Evolutionary conservation across 495 filamentous ascomycete genomes (phyloP).

Genomic region (Thozetella sp.): DNA sequence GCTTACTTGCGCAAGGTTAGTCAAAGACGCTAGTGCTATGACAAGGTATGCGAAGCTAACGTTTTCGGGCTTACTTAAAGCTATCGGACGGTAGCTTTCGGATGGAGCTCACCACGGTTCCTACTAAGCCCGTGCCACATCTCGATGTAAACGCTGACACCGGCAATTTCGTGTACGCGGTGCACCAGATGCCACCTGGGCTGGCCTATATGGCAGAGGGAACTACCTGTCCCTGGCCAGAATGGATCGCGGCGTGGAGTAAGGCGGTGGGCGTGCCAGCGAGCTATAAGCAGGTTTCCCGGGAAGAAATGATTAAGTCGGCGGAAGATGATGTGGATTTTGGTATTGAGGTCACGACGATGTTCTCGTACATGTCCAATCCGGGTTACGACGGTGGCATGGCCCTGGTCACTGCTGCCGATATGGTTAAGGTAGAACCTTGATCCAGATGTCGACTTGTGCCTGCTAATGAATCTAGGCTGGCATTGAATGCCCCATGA

Average conservation of each 20-base stretch:
- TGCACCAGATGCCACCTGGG: constrained; percentile 40
- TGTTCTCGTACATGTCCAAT: constrained; percentile 37
- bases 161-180: constrained; percentile 43
- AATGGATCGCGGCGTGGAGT: constrained; percentile 34
- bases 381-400: constrained; percentile 42
- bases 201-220: constrained; percentile 42
- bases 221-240: constrained; percentile 29
- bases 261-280: constrained; percentile 17
- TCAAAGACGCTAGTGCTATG: too few relatives aligned
- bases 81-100: constrained; percentile 29
- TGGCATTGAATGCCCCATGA: constrained; percentile 35
- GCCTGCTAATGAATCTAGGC: constrained; percentile 14
- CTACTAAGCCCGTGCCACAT: constrained; percentile 31
- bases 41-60: too few relatives aligned
- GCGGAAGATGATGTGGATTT: constrained; percentile 28
- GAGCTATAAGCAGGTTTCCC: constrained; percentile 30
- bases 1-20: constrained; percentile 37
- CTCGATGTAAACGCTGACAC: constrained; percentile 37
- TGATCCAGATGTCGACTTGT: background rate
- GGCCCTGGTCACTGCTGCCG: constrained; percentile 33
- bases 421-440: constrained; percentile 35
- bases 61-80: constrained; percentile 9
- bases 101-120: constrained; percentile 36
- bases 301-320: constrained; percentile 33
- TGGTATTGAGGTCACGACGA: constrained; percentile 35